These are phyloP conservation scores for Aureobasidium namibiae DNA, from an alignment of 2,329 filamentous ascomycete genomes.

Conservation along the genomic window DNA sequence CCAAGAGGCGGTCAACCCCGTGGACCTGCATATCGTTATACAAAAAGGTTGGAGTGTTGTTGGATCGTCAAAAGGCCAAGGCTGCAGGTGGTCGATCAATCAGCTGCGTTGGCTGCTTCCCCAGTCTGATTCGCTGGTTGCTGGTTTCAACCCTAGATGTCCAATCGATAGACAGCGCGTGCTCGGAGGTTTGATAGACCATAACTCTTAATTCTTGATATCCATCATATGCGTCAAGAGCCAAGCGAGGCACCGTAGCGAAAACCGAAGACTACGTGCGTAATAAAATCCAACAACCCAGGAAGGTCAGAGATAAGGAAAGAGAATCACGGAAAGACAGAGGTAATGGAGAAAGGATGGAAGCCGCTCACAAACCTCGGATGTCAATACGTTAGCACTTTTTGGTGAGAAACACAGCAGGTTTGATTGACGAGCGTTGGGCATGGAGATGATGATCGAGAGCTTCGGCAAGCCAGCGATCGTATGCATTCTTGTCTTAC, in stretches of 20 bases:
- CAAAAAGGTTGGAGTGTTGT: not conserved
- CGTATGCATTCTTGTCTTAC: not conserved
- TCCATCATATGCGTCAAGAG: not conserved
- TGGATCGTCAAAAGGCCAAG: not conserved
- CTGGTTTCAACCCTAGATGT: not conserved
- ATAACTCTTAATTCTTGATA: not conserved
- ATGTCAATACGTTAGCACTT: not conserved
- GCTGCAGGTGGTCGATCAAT: conserved; percentile 7
- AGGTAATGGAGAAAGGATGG: too few species aligned
- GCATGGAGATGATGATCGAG: not conserved
- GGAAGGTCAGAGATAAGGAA: not conserved
- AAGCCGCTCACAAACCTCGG: not conserved
- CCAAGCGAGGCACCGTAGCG: not conserved
- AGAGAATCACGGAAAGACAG: not conserved
- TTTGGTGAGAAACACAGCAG: not conserved
- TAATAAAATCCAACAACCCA: not conserved
- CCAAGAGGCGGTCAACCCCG: conserved; percentile 2
- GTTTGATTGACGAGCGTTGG: not conserved
- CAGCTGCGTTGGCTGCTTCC: not conserved
- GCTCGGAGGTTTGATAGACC: not conserved
- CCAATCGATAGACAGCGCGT: not conserved
- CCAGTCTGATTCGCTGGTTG: not conserved
- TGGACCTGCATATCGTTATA: conserved; percentile 4
- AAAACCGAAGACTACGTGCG: not conserved
- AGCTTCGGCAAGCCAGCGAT: not conserved